Evolutionary conservation across 441 rosid genomes (phyloP).

Genomic region (Corymbia calophylla): DNA sequence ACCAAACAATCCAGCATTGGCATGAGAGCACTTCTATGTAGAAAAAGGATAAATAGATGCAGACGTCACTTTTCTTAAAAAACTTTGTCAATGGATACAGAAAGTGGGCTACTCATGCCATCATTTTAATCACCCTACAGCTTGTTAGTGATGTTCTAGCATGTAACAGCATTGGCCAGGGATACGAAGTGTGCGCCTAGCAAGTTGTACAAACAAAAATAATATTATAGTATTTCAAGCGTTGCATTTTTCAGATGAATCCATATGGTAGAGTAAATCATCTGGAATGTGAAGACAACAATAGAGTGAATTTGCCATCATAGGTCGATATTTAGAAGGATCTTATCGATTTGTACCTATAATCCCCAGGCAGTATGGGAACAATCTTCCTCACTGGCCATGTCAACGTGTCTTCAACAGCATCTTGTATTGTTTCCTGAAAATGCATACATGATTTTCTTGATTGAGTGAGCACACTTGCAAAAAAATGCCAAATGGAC

Average conservation of each 20-base stretch:
- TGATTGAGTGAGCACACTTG: neutral
- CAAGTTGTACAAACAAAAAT: neutral
- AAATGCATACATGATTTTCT: neutral
- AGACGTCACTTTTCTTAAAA: neutral
- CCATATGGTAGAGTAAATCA: neutral
- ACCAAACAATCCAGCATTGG: neutral
- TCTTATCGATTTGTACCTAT: slow-evolving; percentile 45
- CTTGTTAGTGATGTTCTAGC: neutral
- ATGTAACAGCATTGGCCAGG: neutral
- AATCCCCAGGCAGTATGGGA: slow-evolving; percentile 91
- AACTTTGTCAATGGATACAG: neutral
- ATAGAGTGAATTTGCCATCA: neutral
- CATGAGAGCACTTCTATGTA: neutral
- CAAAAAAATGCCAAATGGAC: neutral
- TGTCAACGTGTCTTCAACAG: slow-evolving; percentile 82
- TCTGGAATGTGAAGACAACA: neutral
- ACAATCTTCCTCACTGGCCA: slow-evolving; percentile 95
- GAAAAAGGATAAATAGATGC: neutral
- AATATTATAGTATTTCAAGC: neutral
- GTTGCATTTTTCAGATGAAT: neutral
- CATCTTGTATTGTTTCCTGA: slow-evolving; percentile 82
- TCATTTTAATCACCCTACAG: neutral
- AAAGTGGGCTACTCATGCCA: neutral
- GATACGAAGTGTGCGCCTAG: neutral
- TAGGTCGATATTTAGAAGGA: neutral